phyloP scores from a whole-genome alignment of 352 stramenopile species.

The Phytophthora pistaciae region DNA sequence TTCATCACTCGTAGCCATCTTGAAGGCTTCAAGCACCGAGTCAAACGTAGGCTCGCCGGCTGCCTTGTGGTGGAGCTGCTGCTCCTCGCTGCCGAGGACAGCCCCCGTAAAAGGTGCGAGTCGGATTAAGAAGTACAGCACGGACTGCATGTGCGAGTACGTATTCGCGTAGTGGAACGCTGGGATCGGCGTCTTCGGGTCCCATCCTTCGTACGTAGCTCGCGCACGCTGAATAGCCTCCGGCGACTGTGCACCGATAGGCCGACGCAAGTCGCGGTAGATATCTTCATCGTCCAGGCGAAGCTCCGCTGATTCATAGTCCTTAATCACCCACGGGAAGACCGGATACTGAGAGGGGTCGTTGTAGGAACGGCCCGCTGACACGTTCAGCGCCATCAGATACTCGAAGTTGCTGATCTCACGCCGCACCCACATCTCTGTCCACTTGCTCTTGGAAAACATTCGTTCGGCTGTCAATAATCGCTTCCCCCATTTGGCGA shows the following conservation, averaged over 20 bases:
- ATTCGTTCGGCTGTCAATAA: conserved; percentile 76
- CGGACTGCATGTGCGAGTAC: conserved; percentile 78
- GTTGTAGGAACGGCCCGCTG: conserved; percentile 97
- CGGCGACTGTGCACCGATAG: conserved; percentile 93
- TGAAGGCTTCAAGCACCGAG: conserved; percentile 69
- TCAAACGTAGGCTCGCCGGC: conserved; percentile 63
- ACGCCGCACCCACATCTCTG: conserved; percentile 86
- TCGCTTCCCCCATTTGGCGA: conserved; percentile 82
- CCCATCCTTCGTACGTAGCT: conserved; percentile 52
- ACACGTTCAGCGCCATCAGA: conserved; percentile 96
- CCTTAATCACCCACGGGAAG: conserved; percentile 98
- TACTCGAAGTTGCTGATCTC: conserved; percentile 97
- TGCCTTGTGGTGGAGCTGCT: conserved; percentile 41
- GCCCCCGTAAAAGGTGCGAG: conserved; percentile 75
- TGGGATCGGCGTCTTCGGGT: conserved; percentile 62
- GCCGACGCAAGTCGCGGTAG: conserved; percentile 97
- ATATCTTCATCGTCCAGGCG: conserved; percentile 93
- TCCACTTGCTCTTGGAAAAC: conserved; percentile 88
- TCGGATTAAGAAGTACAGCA: conserved; percentile 82
- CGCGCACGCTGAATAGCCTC: conserved; percentile 53
- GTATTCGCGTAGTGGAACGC: conserved; percentile 78
- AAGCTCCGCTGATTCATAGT: conserved; percentile 95
- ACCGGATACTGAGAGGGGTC: conserved; percentile 98
- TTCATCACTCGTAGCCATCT: conserved; percentile 63
- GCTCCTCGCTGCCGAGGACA: conserved; percentile 45